phyloP scores from a whole-genome alignment of 805 yeast species.

The Hanseniaspora valbyensis region DNA sequence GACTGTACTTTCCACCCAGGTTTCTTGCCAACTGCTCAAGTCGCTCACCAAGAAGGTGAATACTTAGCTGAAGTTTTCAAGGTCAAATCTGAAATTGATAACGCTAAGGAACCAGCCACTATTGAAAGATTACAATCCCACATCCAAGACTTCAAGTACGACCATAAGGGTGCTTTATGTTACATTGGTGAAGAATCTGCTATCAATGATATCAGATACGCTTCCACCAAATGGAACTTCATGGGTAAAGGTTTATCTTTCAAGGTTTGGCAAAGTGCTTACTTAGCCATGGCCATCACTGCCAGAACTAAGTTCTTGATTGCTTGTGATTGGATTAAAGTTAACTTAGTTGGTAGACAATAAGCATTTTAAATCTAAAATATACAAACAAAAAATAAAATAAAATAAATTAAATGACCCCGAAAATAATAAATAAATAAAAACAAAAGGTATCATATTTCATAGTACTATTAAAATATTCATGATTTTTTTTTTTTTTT shows the following conservation, averaged over 20 bases:
- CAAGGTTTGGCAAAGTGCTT: constrained; percentile 91
- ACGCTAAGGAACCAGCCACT: constrained; percentile 29
- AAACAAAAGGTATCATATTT: too few species aligned
- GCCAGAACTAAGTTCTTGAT: constrained; percentile 81
- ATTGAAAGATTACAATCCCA: constrained; percentile 38
- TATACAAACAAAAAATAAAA: too few species aligned
- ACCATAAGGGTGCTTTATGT: constrained; percentile 87
- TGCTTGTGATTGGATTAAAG: constrained; percentile 79
- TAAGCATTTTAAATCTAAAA: constrained; percentile 34
- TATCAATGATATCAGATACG: constrained; percentile 67
- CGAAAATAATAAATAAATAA: too few species aligned
- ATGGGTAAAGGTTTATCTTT: constrained; percentile 73
- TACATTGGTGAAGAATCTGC: constrained; percentile 91
- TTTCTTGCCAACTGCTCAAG: constrained; percentile 94
- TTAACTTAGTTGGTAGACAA: constrained; percentile 83
- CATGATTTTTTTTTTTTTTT: not conserved
- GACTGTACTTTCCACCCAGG: constrained; percentile 85
- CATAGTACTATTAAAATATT: not conserved
- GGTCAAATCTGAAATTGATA: constrained; percentile 51
- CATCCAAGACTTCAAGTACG: constrained; percentile 59
- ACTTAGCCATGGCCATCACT: constrained; percentile 83
- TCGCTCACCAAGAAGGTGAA: constrained; percentile 87
- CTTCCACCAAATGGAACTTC: constrained; percentile 49
- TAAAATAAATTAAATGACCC: not conserved
- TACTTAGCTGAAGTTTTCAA: constrained; percentile 65